Base-by-base conservation (phyloP, 495 filamentous ascomycete species). In the Corynascus novoguineensis region DNA sequence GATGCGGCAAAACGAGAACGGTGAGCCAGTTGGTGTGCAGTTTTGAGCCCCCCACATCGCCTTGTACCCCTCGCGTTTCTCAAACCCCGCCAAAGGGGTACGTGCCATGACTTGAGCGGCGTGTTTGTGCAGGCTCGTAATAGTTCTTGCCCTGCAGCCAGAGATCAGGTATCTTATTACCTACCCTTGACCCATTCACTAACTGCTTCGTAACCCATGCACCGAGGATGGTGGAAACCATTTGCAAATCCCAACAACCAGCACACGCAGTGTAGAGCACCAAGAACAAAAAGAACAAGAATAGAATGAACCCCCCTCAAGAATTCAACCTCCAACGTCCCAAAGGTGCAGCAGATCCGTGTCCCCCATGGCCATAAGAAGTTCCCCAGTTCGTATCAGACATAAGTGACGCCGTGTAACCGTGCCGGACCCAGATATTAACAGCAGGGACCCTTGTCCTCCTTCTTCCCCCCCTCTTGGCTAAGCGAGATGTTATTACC, bases 391-490 rank as follows among this genome's bases (percentile, higher is more conserved):
- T 68, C 71, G 60, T 67, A 61, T 61, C 65, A 63, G 60, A 70
- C 66, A 75, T 72, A 71, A 64, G 68, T 71, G 73, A 77, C 73
- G 73, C 74, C 75, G 61, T 73, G 69, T 68, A 71, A 73, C 67
- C 68, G 64, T 72, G 64, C 62, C 70, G 64, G 65, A 60, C 65
- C 73, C 65, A 24, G 48, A 28, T 70, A 72, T 71, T 67, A 70
- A 75, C 93, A 98, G 80, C 93, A 98, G 50, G n/a, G n/a, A n/a
- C 89, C 87, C 64, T 84, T 82, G 76, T 92, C 89, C 79, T 64
- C 89, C 62, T 82, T 76, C 66, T 93, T 88, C 38, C 44, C 40
- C 27, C 53, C 65, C 58, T 80, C 76, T 67, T 89, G 86, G 81
- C 83, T 90, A 69, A 97, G 83, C 61, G 89, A 83, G 67, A 97